Base-by-base conservation (phyloP, 139 green algal species). In the Tetratostichococcus sp. region DNA sequence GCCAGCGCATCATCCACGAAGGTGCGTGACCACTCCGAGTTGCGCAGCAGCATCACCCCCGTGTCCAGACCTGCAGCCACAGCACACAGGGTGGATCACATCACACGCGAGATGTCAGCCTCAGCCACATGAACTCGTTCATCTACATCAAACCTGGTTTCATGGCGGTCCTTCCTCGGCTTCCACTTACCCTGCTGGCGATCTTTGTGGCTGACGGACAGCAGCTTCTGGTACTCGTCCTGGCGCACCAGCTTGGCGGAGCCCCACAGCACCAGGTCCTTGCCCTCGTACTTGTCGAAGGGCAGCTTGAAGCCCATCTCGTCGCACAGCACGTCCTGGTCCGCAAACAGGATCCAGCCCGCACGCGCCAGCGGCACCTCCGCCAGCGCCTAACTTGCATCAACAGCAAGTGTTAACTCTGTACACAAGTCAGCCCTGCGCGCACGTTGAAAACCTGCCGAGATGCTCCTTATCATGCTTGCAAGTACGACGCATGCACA, bases 181-280 rank as follows among this genome's bases (percentile, higher is more conserved):
- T n/a, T n/a, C n/a, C 28, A 26, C 50, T 5, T 17, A 62, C 50
- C 50, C 19, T 62, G 50, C 50, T 62, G 50, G 17, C 50, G 50
- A 17, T 62, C 50, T 17, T 62, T 62, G 50, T 62, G 50, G 50
- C 50, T 62, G 50, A 62, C 50, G 50, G 50, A 62, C 50, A 62
- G 50, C 50, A 62, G 50, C 50, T 62, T 62, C 50, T 62, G 50
- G 50, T 62, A 62, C 50, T 76, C 58, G 22, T 70, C 75, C 26
- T 67, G 30, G 31, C 42, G n/a, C 1, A 80, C 68, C 28, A 59
- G 26, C 19, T 80, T 59, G 26, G 69, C 26, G 6, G 65, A 35
- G 50, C 71, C 72, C 75, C 75, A 80, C 30, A 76, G 31, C 16
- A 80, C 65, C n/a, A 80, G 21, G 35, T 80, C 75, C 35, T 72